phyloP scores from a whole-genome alignment of 139 green algal genomes.

The Raphidocelis subcapitata region DNA sequence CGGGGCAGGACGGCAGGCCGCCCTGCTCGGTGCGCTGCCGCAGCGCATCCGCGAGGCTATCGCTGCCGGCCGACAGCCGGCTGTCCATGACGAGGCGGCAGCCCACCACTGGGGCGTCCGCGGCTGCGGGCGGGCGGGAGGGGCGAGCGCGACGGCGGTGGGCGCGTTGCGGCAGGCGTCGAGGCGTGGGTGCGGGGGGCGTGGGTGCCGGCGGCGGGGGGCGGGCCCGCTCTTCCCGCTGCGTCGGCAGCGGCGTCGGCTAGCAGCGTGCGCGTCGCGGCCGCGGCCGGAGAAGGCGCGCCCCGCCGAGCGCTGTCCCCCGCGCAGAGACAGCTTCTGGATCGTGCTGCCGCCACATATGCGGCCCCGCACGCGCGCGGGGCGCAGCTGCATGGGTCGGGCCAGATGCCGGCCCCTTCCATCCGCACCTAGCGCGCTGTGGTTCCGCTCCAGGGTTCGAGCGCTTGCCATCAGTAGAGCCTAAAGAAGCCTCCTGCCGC shows the following conservation, averaged over 20 bases:
- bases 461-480: no score
- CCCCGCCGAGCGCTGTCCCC: no score
- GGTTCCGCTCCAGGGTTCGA: no score
- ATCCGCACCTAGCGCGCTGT: no score
- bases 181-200: neutral
- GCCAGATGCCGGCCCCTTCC: no score
- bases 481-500: no score
- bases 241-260: neutral
- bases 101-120: slow-evolving; percentile 11
- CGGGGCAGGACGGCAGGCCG: neutral
- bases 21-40: neutral
- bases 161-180: neutral
- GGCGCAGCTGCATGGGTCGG: no score
- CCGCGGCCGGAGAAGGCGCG: no score
- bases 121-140: neutral
- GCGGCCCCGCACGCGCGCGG: no score
- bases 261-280: neutral
- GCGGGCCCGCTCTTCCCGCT: neutral
- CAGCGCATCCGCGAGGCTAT: neutral
- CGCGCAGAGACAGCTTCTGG: no score
- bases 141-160: neutral
- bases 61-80: slow-evolving; percentile 8
- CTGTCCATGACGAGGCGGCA: slow-evolving; percentile 15
- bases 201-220: neutral
- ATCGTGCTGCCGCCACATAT: no score